Conservation (phyloP, 2,329 filamentous ascomycete species). For the Talaromyces verruculosus region DNA sequence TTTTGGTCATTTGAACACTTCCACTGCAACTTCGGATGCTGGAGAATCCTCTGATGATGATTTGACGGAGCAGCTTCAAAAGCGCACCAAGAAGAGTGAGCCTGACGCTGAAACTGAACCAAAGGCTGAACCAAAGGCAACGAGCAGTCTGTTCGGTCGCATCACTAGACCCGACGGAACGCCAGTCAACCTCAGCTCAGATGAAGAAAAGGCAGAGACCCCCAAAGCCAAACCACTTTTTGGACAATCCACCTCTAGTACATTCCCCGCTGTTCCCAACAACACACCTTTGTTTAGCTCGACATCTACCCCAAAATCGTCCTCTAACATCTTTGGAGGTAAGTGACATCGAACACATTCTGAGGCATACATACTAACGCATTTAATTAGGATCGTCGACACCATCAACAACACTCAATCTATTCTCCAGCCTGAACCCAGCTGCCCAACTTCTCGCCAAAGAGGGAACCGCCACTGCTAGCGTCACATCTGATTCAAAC, state of each 20-base stretch:
- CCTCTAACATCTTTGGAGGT: slow-evolving; percentile 20
- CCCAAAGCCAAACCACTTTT: slow-evolving; percentile 16
- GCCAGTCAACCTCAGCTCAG: slow-evolving; percentile 20
- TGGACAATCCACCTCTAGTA: slow-evolving; percentile 10
- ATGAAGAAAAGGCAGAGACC: slow-evolving; percentile 16
- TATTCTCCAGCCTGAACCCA: slow-evolving; percentile 13
- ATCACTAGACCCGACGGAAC: slow-evolving; percentile 19
- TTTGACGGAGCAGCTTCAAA: slow-evolving; percentile 12
- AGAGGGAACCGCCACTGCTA: slow-evolving; percentile 29
- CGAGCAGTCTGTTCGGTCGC: slow-evolving; percentile 17
- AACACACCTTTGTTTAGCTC: slow-evolving; percentile 14
- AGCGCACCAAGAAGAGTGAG: slow-evolving; percentile 14
- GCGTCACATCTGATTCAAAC: slow-evolving; percentile 21
- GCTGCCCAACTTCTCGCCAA: slow-evolving; percentile 13
- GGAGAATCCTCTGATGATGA: slow-evolving; percentile 19
- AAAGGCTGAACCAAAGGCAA: slow-evolving; percentile 1
- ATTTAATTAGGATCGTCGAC: background rate
- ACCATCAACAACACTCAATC: slow-evolving; percentile 8
- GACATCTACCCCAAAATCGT: slow-evolving; percentile 4
- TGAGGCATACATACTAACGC: background rate
- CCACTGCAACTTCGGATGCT: slow-evolving; percentile 15
- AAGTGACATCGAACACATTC: background rate
- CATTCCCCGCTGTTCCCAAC: background rate
- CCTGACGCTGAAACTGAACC: slow-evolving; percentile 2
- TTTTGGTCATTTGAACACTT: slow-evolving; percentile 20